phyloP scores from a whole-genome alignment of 305 asterid species.

The Ruellia speciosa region DNA sequence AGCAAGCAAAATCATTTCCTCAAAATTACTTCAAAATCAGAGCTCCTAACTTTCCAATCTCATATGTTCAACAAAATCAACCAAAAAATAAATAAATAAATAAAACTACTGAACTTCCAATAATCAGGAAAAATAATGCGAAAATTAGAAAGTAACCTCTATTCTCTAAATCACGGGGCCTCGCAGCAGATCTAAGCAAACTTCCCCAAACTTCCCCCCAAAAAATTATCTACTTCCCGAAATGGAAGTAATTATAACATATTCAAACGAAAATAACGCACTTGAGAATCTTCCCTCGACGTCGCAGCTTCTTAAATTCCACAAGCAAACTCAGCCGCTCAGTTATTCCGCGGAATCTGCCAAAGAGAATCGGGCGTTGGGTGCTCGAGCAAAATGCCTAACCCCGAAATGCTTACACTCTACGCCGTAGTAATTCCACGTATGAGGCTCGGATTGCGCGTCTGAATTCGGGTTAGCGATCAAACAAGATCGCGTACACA shows the following conservation, averaged over 20 bases:
- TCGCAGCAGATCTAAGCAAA: slow-evolving; percentile 52
- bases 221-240: background rate
- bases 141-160: slow-evolving; percentile 21
- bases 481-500: slow-evolving; percentile 50
- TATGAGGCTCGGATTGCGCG: slow-evolving; percentile 24
- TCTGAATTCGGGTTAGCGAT: slow-evolving; percentile 32
- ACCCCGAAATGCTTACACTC: slow-evolving; percentile 33
- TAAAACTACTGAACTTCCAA: slow-evolving; percentile 23
- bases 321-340: slow-evolving; percentile 31
- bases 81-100: too few relatives aligned
- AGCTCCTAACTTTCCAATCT: slow-evolving; percentile 17
- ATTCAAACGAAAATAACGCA: slow-evolving; percentile 15
- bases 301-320: slow-evolving; percentile 44
- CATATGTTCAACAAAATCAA: slow-evolving; percentile 16
- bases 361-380: slow-evolving; percentile 22
- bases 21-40: slow-evolving; percentile 15
- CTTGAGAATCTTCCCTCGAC: slow-evolving; percentile 37
- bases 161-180: slow-evolving; percentile 25
- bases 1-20: slow-evolving; percentile 17
- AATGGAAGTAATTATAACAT: slow-evolving; percentile 16
- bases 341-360: slow-evolving; percentile 33
- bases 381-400: slow-evolving; percentile 30
- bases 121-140: slow-evolving; percentile 17
- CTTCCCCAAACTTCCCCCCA: slow-evolving; percentile 22
- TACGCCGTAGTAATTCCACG: slow-evolving; percentile 33